Percentiles rank a stretch among this genome's conserved stretches.
Conservation (phyloP, 306 rosid species). For the Abrus precatorius region DNA sequence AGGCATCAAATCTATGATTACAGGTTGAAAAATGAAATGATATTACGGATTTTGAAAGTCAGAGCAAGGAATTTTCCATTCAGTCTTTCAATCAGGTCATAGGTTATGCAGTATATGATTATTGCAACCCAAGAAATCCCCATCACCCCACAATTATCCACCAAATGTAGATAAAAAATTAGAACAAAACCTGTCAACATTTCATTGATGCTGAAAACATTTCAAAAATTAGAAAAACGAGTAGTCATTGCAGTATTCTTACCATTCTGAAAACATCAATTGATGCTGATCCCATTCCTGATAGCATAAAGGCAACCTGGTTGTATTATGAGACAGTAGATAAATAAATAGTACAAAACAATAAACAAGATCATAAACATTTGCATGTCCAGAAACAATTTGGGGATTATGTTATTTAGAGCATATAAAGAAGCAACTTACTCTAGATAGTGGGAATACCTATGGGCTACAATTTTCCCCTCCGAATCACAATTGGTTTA, state of each 20-base stretch:
- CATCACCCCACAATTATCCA: slow-evolving; percentile 6
- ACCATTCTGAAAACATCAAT: slow-evolving; percentile 88
- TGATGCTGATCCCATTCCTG: slow-evolving; percentile 85
- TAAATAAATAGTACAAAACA: slow-evolving; percentile 16
- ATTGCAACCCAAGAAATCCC: slow-evolving; percentile 2
- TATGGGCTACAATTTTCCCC: not conserved
- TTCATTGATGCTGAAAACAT: not conserved
- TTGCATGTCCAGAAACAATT: not conserved
- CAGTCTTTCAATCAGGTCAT: slow-evolving; percentile 5
- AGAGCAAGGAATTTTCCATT: slow-evolving; percentile 4
- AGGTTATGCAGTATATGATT: slow-evolving; percentile 6
- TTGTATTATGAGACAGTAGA: slow-evolving; percentile 33
- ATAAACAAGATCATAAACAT: slow-evolving; percentile 7
- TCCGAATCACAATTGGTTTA: not conserved
- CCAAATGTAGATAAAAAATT: not conserved
- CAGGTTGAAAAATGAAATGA: not conserved
- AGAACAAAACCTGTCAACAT: slow-evolving; percentile 12
- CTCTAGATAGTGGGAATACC: not conserved
- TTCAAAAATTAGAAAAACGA: too few species aligned
- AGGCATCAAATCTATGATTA: not conserved
- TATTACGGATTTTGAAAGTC: not conserved
- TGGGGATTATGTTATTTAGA: not conserved
- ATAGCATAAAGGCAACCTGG: slow-evolving; percentile 90
- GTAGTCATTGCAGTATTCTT: slow-evolving; percentile 22
- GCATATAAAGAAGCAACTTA: not conserved